phyloP scores from a whole-genome alignment of 2,329 filamentous ascomycete genomes.

The Fusarium sp. region DNA sequence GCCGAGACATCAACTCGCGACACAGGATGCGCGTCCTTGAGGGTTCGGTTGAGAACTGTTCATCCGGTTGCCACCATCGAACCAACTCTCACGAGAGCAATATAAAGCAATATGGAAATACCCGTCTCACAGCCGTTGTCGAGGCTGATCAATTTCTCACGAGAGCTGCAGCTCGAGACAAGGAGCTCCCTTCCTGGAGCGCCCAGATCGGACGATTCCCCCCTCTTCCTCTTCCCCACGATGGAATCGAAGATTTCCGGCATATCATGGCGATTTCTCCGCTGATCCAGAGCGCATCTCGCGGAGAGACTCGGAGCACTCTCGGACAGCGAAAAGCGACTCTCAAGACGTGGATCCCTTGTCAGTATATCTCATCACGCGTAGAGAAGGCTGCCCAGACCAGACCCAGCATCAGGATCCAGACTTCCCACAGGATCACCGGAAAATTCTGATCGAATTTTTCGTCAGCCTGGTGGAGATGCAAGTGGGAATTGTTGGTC shows the following conservation, averaged over 20 bases:
- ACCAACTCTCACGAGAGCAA: conserved; percentile 13
- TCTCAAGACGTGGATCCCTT: conserved; percentile 34
- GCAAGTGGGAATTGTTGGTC: conserved; percentile 21
- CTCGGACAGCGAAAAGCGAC: conserved; percentile 19
- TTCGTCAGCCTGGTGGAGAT: conserved; percentile 35
- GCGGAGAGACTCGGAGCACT: conserved; percentile 42
- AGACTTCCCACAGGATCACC: background rate
- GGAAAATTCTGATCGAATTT: conserved; percentile 28
- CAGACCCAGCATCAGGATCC: background rate
- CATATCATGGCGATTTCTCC: conserved; percentile 19
- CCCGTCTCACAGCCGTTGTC: conserved; percentile 11
- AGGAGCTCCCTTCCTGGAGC: conserved; percentile 12
- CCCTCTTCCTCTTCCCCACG: conserved; percentile 20
- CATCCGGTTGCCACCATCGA: conserved; percentile 15
- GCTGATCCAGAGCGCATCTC: conserved; percentile 4
- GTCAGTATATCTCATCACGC: conserved; percentile 17
- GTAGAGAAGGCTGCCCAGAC: conserved; percentile 7
- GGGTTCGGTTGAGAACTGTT: background rate
- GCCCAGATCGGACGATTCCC: conserved; percentile 28
- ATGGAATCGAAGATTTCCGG: conserved; percentile 30
- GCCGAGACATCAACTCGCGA: conserved; percentile 18
- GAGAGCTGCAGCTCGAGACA: background rate
- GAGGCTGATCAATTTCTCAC: background rate
- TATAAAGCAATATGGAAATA: conserved; percentile 16
- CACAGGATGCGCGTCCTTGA: conserved; percentile 1